Evolutionary conservation across 352 stramenopile genomes (phyloP).

Genomic region (Pilasporangium apinafurcum): DNA sequence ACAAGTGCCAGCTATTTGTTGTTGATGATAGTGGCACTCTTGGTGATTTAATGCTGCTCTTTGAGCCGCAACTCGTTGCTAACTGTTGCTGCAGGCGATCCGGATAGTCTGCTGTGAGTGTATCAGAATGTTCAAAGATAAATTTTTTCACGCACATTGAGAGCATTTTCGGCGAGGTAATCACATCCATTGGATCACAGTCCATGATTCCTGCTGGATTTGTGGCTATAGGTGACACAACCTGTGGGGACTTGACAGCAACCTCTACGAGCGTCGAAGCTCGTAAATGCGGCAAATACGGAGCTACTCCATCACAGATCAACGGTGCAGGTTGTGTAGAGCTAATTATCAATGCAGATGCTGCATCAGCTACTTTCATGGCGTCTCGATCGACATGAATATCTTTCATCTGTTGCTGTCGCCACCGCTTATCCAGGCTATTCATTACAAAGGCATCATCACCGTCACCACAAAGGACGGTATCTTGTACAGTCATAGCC

Average conservation of each 20-base stretch:
- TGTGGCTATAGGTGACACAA: no score
- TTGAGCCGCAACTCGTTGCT: no score
- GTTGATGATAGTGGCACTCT: neutral
- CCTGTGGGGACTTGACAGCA: neutral
- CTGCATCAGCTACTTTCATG: no score
- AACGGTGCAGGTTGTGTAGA: neutral
- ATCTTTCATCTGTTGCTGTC: no score
- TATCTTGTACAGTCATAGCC: no score
- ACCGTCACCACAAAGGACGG: no score
- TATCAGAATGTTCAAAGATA: slow-evolving; percentile 31
- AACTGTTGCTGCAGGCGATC: slow-evolving; percentile 23
- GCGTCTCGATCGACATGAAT: no score
- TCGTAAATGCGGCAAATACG: slow-evolving; percentile 13
- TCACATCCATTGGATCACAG: slow-evolving; percentile 8
- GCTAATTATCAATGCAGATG: neutral
- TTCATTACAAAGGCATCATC: no score
- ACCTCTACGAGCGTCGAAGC: slow-evolving; percentile 7
- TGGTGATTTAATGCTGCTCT: no score
- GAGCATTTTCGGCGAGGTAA: slow-evolving; percentile 35
- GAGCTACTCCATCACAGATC: slow-evolving; percentile 7
- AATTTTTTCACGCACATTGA: slow-evolving; percentile 40
- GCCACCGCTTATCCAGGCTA: no score
- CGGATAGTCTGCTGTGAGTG: slow-evolving; percentile 22
- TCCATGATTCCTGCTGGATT: neutral
- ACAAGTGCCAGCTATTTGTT: neutral